A percentile compares a stretch with the other conserved stretches of the same genome.
phyloP scores from a whole-genome alignment of 2,329 filamentous ascomycete species.

The Boeremia exigua region DNA sequence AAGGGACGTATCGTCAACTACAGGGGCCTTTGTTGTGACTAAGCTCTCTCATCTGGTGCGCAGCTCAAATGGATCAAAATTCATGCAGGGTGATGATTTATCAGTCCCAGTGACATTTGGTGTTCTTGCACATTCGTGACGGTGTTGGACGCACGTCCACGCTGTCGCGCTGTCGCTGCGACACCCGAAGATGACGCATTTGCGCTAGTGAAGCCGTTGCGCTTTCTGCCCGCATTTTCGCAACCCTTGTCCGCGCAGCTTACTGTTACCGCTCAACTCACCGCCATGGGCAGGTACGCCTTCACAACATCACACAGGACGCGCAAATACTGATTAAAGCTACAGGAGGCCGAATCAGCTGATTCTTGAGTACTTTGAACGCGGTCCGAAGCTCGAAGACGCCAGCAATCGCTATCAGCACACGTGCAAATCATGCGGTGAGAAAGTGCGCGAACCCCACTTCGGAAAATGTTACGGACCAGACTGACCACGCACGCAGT shows the following conservation, averaged over 20 bases:
- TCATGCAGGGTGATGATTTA: background rate
- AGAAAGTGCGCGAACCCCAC: slow-evolving; percentile 59
- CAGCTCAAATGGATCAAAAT: background rate
- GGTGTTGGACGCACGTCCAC: background rate
- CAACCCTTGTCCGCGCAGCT: slow-evolving; percentile 10
- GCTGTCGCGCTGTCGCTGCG: too few species aligned
- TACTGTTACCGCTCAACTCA: slow-evolving; percentile 17
- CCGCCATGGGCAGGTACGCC: slow-evolving; percentile 17
- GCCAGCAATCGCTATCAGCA: slow-evolving; percentile 91
- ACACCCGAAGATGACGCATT: slow-evolving; percentile 1
- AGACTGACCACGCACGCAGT: slow-evolving; percentile 52
- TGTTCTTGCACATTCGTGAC: background rate
- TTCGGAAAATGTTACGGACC: slow-evolving; percentile 17
- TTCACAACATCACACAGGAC: slow-evolving; percentile 2
- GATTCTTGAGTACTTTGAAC: slow-evolving; percentile 86
- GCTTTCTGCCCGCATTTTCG: slow-evolving; percentile 9
- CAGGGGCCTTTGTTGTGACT: too few species aligned
- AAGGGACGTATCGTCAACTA: too few species aligned
- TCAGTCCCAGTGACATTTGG: background rate
- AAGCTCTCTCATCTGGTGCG: background rate
- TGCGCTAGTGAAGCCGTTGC: slow-evolving; percentile 5
- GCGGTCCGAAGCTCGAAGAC: slow-evolving; percentile 84
- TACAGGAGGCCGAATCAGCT: slow-evolving; percentile 78
- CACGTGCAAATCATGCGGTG: slow-evolving; percentile 86
- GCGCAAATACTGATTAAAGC: slow-evolving; percentile 5